Conservation (phyloP, 805 yeast species). For the Kregervanrija delftensis region DNA sequence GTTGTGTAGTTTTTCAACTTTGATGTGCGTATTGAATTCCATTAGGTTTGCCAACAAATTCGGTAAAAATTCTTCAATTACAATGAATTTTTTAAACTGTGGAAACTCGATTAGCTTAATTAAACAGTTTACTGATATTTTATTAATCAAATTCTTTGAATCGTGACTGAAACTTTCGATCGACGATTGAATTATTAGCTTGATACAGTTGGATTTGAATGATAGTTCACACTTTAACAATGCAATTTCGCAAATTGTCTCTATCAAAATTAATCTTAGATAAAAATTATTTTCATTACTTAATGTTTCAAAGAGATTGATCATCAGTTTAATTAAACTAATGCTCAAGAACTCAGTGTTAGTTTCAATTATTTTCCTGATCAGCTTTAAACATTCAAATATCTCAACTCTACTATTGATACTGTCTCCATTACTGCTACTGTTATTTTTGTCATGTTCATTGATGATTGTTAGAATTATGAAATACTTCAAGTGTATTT, state of each 20-base stretch:
- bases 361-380: slow-evolving; percentile 4
- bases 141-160: no score
- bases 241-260: slow-evolving; percentile 46
- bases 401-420: slow-evolving; percentile 1
- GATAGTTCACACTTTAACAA: slow-evolving; percentile 38
- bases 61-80: slow-evolving; percentile 55
- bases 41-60: no score
- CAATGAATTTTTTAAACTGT: slow-evolving; percentile 41
- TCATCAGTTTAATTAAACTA: no score
- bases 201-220: slow-evolving; percentile 38
- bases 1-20: slow-evolving; percentile 48
- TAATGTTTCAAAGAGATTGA: no score
- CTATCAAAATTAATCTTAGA: slow-evolving; percentile 29
- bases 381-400: slow-evolving; percentile 7
- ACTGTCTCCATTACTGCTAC: no score
- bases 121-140: slow-evolving; percentile 16
- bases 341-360: no score
- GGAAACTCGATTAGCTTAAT: slow-evolving; percentile 54
- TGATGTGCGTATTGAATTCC: slow-evolving; percentile 29
- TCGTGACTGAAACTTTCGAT: slow-evolving; percentile 45
- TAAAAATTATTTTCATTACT: no score
- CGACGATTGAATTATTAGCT: slow-evolving; percentile 37
- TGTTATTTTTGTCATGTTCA: slow-evolving; percentile 21
- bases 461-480: slow-evolving; percentile 59
- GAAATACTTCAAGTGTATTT: slow-evolving; percentile 53